These are phyloP conservation scores for Termitomyces sp. DNA, from an alignment of 768 basidiomycete genomes.

Conservation along the genomic window DNA sequence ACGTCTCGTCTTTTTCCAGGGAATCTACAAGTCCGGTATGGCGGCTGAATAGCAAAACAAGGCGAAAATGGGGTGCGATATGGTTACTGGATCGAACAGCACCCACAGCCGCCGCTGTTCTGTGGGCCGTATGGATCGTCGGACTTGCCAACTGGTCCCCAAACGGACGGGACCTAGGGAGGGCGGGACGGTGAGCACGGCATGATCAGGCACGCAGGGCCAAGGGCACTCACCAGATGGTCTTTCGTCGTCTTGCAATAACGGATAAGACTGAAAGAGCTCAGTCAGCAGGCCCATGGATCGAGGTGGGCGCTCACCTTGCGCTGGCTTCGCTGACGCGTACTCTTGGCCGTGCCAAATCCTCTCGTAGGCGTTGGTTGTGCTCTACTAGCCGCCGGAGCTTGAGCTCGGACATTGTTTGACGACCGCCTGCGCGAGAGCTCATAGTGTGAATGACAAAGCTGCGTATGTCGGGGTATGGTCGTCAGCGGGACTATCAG, in stretches of 20 bases:
- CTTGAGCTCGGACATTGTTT: conserved; percentile 98
- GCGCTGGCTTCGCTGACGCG: conserved; percentile 90
- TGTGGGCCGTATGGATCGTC: conserved; percentile 92
- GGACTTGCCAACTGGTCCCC: conserved; percentile 90
- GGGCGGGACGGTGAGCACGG: conserved; percentile 6
- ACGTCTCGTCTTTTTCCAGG: conserved; percentile 18
- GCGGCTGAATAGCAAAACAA: conserved; percentile 2
- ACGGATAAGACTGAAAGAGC: conserved; percentile 70
- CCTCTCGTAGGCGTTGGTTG: conserved; percentile 88
- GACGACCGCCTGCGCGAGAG: conserved; percentile 60
- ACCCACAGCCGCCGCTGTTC: conserved; percentile 43
- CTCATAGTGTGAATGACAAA: conserved; percentile 43
- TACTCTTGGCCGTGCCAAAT: conserved; percentile 84
- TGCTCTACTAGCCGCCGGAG: conserved; percentile 92
- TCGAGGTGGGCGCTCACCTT: conserved; percentile 52
- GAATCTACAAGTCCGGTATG: conserved; percentile 22
- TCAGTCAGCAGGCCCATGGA: conserved; percentile 8
- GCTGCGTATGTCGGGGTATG: not conserved
- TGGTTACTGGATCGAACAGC: conserved; percentile 62
- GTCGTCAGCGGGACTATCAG: not conserved
- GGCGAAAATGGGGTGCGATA: not conserved
- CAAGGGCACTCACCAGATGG: conserved; percentile 42
- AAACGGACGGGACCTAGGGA: conserved; percentile 85
- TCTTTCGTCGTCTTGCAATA: conserved; percentile 96
- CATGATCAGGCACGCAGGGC: not conserved